phyloP scores from a whole-genome alignment of 176 grass and related monocot species.

The Triticum urartu region DNA sequence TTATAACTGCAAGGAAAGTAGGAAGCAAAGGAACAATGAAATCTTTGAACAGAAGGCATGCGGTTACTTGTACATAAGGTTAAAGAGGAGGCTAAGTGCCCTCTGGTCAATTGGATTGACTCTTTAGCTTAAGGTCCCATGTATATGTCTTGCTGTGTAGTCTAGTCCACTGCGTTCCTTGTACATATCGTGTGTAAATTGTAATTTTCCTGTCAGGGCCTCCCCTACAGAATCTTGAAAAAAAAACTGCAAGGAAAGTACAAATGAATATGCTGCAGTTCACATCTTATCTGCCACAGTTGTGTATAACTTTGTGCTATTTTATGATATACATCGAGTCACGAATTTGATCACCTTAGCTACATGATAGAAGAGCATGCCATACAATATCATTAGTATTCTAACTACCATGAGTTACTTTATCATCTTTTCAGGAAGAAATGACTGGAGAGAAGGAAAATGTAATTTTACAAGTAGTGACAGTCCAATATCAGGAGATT shows the following conservation, averaged over 20 bases:
- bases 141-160: background rate
- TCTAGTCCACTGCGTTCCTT: background rate
- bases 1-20: background rate
- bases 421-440: constrained; percentile 40
- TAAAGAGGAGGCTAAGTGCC: background rate
- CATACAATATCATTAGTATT: background rate
- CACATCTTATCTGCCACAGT: background rate
- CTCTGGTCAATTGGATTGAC: background rate
- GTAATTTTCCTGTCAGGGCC: background rate
- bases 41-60: background rate
- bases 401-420: background rate
- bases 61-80: background rate
- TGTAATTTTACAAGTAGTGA: constrained; percentile 15
- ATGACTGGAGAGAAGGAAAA: constrained; percentile 47
- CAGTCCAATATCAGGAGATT: constrained; percentile 22
- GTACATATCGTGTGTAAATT: background rate
- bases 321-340: background rate
- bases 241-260: background rate
- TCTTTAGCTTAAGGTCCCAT: background rate
- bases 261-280: background rate
- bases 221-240: background rate
- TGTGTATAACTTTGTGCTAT: constrained; percentile 1
- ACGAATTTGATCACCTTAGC: constrained; percentile 8
- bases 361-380: constrained; percentile 6
- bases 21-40: background rate